phyloP scores from a whole-genome alignment of 2,329 filamentous ascomycete species.

The Chrysosporium keratinophilum region DNA sequence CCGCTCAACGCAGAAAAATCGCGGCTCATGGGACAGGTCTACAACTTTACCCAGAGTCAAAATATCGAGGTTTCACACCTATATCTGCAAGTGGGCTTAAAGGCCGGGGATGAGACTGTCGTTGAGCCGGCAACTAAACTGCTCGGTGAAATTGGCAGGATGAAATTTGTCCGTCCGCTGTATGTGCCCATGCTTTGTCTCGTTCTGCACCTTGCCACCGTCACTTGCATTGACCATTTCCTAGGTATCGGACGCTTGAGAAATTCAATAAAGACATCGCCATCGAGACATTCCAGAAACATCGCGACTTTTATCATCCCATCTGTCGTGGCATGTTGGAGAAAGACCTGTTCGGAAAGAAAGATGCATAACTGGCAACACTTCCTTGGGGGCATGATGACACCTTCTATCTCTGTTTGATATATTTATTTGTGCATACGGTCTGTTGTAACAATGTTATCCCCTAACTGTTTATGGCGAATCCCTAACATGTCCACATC shows the following conservation, averaged over 20 bases:
- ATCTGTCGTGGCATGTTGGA: conserved; percentile 79
- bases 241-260: conserved; percentile 55
- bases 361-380: background rate
- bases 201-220: background rate
- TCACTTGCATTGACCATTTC: background rate
- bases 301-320: conserved; percentile 89
- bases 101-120: conserved; percentile 57
- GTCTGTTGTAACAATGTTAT: too few relatives aligned
- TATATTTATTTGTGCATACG: too few relatives aligned
- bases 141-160: conserved; percentile 72
- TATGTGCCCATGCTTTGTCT: conserved; percentile 32
- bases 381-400: too few relatives aligned
- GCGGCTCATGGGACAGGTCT: conserved; percentile 61
- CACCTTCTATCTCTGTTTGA: too few relatives aligned
- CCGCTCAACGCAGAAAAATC: conserved; percentile 57
- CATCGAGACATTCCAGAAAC: conserved; percentile 70
- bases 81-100: conserved; percentile 70
- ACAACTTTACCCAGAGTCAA: conserved; percentile 61
- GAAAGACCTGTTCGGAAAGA: conserved; percentile 57
- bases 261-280: conserved; percentile 65
- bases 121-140: conserved; percentile 64
- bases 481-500: too few relatives aligned
- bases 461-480: too few relatives aligned
- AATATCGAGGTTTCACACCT: conserved; percentile 80
- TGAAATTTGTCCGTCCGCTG: conserved; percentile 92